phyloP scores from a whole-genome alignment of 345 rosid genomes.

The Heritiera littoralis region DNA sequence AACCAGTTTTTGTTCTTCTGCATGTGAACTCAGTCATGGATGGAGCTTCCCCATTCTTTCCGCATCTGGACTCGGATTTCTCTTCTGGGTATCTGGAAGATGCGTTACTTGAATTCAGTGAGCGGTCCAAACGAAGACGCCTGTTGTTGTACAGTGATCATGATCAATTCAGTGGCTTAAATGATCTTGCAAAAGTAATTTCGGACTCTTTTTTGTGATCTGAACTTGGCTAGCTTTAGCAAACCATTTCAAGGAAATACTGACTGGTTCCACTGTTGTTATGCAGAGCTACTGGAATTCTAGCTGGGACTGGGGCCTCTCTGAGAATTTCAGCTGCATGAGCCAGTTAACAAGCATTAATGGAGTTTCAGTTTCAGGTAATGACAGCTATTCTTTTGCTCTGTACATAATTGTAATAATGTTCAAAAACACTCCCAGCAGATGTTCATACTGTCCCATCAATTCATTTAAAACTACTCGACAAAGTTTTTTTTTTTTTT shows the following conservation, averaged over 20 bases:
- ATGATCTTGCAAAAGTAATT: slow-evolving; percentile 31
- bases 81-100: slow-evolving; percentile 93
- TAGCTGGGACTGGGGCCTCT: slow-evolving; percentile 48
- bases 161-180: slow-evolving; percentile 27
- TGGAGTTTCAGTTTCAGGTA: slow-evolving; percentile 50
- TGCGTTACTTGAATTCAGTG: slow-evolving; percentile 68
- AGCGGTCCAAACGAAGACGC: slow-evolving; percentile 68
- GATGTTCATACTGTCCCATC: too few species aligned
- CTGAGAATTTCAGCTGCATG: slow-evolving; percentile 57
- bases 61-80: slow-evolving; percentile 48
- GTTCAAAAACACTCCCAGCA: too few species aligned
- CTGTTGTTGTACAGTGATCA: slow-evolving; percentile 37
- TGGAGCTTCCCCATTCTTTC: slow-evolving; percentile 41
- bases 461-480: not conserved
- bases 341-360: slow-evolving; percentile 34
- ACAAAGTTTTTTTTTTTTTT: not conserved
- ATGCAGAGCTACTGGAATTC: slow-evolving; percentile 58
- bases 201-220: not conserved
- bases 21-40: slow-evolving; percentile 47
- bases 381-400: slow-evolving; percentile 14
- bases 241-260: slow-evolving; percentile 1
- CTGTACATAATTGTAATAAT: too few species aligned
- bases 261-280: not conserved
- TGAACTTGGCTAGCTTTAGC: too few species aligned
- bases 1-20: not conserved